Evolutionary conservation across 108 stramenopile genomes (phyloP).

Genomic region (Schizochytrium sp.): DNA sequence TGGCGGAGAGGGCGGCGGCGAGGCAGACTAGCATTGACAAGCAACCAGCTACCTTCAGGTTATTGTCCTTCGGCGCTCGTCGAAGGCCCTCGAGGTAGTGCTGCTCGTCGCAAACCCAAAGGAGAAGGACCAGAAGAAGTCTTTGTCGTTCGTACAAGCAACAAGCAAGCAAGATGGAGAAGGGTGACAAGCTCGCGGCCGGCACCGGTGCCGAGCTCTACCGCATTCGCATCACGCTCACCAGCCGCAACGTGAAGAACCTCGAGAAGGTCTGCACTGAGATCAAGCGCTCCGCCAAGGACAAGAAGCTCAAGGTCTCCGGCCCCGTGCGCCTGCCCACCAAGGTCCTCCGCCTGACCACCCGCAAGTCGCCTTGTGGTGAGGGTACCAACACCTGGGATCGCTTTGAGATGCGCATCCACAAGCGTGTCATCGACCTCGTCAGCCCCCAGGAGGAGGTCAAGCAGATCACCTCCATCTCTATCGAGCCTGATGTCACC

Average conservation of each 20-base stretch:
- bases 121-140: neutral
- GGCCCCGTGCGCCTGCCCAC: conserved; percentile 98
- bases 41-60: neutral
- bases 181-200: neutral
- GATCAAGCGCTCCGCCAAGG: conserved; percentile 83
- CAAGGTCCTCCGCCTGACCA: conserved; percentile 89
- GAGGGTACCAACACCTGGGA: conserved; percentile 99
- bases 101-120: neutral
- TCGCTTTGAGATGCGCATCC: conserved; percentile 97
- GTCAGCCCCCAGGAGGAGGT: conserved; percentile 91
- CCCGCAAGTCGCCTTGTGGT: conserved; percentile 97
- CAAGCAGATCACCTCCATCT: conserved; percentile 95
- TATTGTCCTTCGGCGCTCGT: neutral
- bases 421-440: conserved; percentile 98
- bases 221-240: conserved; percentile 92
- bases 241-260: conserved; percentile 92
- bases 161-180: neutral
- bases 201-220: neutral
- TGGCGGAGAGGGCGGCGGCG: neutral
- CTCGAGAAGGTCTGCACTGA: conserved; percentile 97
- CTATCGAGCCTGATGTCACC: conserved; percentile 96
- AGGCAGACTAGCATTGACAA: neutral
- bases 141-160: neutral
- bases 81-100: neutral
- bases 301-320: conserved; percentile 82